Base-by-base conservation (phyloP, 2,329 filamentous ascomycete genomes). In the Cladosporium colombiae region DNA sequence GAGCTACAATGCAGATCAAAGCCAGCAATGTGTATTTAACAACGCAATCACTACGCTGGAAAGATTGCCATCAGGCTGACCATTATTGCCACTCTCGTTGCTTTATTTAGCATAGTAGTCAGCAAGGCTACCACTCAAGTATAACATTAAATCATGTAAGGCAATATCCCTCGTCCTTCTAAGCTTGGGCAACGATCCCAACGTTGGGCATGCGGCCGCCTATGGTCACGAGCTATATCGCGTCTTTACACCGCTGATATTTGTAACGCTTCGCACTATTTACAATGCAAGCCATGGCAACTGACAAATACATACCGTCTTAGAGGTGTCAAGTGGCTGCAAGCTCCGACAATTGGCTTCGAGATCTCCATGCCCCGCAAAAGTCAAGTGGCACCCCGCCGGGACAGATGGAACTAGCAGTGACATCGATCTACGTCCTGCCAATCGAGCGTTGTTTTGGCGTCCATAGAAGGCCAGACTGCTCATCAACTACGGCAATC, bases 291-390 rank as follows among this genome's bases (percentile, higher is more conserved):
- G n/a, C n/a, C 8, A 55, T 23, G 33, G 52, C 29, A 29, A 29
- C 11, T 62, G 59, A 62, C 59, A 62, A 62, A 62, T 62, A 62
- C 59, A 52, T 37, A n/a, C 59, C 59, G 44, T 46, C 33, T 37
- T 1, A 33, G 31, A 37, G 44, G 59, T 52, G 29, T 35, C 59
- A 25, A 29, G 44, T 62, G 59, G 21, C 59, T 33, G 40, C 3
- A 35, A 46, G 21, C 44, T 31, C 46, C 8, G 10, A 59, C 5
- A 44, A 29, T 59, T 27, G 25, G 23, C 56, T 59, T 46, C 33
- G 16, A 29, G 56, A 59, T 46, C 56, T 59, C 56, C 56, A 59
- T 37, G 55, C 55, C 55, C 55, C 55, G 55, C 55, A 57, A 31
- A 62, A 52, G 21, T 10, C 18, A 33, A 35, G 11, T 21, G 10